Evolutionary conservation across 2,329 filamentous ascomycete genomes (phyloP).

Genomic region (Trichoderma guizhouense): DNA sequence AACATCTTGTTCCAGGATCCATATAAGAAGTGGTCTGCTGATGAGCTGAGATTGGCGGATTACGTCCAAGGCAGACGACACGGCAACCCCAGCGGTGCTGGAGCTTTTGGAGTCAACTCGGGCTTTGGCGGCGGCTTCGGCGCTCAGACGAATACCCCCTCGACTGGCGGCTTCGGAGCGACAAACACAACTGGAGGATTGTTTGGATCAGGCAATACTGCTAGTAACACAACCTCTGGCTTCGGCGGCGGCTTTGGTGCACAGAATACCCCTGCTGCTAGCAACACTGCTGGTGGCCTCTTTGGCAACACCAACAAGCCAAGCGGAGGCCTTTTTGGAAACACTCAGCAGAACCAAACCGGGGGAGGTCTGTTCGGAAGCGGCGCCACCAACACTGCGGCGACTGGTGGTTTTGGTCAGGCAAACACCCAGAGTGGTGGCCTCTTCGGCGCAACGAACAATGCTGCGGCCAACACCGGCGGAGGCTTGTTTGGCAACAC

Average conservation of each 20-base stretch:
- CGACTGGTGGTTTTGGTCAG: conserved; percentile 39
- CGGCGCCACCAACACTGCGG: conserved; percentile 27
- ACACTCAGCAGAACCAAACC: conserved; percentile 24
- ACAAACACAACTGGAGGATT: conserved; percentile 31
- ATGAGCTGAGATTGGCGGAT: conserved; percentile 77
- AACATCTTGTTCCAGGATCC: conserved; percentile 74
- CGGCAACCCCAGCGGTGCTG: conserved; percentile 79
- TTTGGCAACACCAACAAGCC: conserved; percentile 27
- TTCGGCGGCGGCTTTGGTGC: conserved; percentile 39
- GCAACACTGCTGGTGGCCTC: conserved; percentile 25
- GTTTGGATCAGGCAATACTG: conserved; percentile 35
- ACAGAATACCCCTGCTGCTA: conserved; percentile 26
- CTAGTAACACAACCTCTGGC: conserved; percentile 23
- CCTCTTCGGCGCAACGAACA: conserved; percentile 32
- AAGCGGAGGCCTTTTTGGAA: conserved; percentile 40
- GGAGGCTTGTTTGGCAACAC: conserved; percentile 44
- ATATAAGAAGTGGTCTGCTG: conserved; percentile 89
- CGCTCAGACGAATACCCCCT: conserved; percentile 33
- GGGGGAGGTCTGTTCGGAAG: conserved; percentile 41
- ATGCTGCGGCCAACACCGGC: conserved; percentile 24
- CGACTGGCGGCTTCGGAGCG: conserved; percentile 27
- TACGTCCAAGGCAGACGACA: conserved; percentile 82
- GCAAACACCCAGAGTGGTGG: conserved; percentile 26
- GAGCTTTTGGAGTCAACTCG: conserved; percentile 70
- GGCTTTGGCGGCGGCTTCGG: conserved; percentile 51